phyloP scores from a whole-genome alignment of 768 basidiomycete genomes.

The Hypholoma sublateritium region DNA sequence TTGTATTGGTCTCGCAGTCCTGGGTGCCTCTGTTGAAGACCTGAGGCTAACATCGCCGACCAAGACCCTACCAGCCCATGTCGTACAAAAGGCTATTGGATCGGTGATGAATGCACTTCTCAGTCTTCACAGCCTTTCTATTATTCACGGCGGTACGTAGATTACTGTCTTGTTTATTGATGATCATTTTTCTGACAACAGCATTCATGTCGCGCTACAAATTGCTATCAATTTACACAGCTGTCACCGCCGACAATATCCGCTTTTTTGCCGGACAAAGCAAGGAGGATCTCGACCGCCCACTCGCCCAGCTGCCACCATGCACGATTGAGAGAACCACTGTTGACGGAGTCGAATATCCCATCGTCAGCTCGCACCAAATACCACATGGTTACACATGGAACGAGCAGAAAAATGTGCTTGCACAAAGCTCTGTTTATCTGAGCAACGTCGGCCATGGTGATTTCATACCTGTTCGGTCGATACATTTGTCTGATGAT shows the following conservation, averaged over 20 bases:
- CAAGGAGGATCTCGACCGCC: neutral
- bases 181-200: no score
- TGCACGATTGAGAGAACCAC: conserved; percentile 5
- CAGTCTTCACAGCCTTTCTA: neutral
- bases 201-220: no score
- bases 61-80: conserved; percentile 11
- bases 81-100: conserved; percentile 10
- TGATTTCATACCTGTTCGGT: neutral
- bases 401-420: conserved; percentile 4
- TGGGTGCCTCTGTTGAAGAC: conserved; percentile 2
- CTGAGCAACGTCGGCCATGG: conserved; percentile 10
- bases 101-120: conserved; percentile 2
- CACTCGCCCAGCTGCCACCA: conserved; percentile 4
- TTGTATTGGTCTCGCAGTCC: conserved; percentile 7
- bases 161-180: no score
- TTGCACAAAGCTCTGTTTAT: neutral
- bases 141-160: conserved; percentile 8
- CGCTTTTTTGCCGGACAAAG: neutral
- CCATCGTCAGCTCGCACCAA: conserved; percentile 13
- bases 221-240: neutral
- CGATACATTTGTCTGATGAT: neutral
- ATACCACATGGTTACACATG: conserved; percentile 6
- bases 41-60: conserved; percentile 8
- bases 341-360: conserved; percentile 12
- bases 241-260: conserved; percentile 5